These are phyloP conservation scores for Penicillium ucsense DNA, from an alignment of 495 filamentous ascomycete species.

Conservation along the genomic window DNA sequence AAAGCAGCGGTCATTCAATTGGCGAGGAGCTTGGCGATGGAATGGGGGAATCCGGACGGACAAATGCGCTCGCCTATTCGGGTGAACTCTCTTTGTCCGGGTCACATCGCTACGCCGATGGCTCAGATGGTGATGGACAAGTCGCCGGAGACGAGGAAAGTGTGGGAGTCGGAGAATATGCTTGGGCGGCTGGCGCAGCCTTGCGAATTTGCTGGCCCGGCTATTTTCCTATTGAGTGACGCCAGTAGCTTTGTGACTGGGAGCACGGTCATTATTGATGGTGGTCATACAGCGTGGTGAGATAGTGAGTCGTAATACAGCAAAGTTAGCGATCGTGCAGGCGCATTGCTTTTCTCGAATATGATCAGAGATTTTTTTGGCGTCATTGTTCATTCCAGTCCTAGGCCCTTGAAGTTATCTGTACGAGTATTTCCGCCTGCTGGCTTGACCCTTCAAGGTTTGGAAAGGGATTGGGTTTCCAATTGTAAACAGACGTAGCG, in stretches of 20 bases:
- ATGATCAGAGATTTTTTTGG: too few relatives aligned
- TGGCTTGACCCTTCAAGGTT: too few relatives aligned
- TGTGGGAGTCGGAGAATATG: background rate
- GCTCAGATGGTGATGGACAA: background rate
- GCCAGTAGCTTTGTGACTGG: background rate
- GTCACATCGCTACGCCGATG: background rate
- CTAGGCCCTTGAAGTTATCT: too few relatives aligned
- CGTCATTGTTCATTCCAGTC: too few relatives aligned
- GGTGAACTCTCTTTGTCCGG: background rate
- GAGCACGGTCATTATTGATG: background rate
- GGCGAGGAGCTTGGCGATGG: background rate
- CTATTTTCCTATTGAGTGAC: background rate
- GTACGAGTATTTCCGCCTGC: too few relatives aligned
- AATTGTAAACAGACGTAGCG: too few relatives aligned
- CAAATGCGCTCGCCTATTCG: background rate
- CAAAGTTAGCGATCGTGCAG: too few relatives aligned
- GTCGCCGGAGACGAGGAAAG: background rate
- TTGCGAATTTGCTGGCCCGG: background rate
- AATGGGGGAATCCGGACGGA: background rate
- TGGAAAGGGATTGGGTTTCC: too few relatives aligned
- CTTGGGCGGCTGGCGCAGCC: background rate
- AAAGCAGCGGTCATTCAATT: background rate
- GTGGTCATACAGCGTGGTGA: background rate
- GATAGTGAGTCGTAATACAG: background rate
- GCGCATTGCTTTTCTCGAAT: too few relatives aligned